phyloP scores from a whole-genome alignment of 306 rosid species.

The Quillaja saponaria region DNA sequence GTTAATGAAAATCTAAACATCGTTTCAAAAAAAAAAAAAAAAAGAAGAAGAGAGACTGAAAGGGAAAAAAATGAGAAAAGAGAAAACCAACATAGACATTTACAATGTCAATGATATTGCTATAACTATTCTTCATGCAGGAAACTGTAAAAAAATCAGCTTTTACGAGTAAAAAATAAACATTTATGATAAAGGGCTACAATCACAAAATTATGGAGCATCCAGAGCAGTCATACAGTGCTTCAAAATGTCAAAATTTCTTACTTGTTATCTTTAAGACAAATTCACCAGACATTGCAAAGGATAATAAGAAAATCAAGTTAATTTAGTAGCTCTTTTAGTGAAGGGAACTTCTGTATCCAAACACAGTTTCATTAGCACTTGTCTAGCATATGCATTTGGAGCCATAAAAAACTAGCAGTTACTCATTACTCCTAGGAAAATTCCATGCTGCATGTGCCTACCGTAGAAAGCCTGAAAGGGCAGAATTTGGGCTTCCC shows the following conservation, averaged over 20 bases:
- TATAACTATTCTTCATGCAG: background rate
- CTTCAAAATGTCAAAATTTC: slow-evolving; percentile 18
- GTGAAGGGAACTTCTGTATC: background rate
- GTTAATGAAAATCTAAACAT: too few species aligned
- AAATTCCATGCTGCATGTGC: slow-evolving; percentile 8
- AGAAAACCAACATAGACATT: background rate
- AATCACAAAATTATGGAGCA: background rate
- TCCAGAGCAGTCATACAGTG: background rate
- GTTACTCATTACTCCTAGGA: background rate
- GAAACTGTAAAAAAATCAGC: background rate
- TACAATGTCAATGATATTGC: background rate
- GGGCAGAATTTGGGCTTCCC: slow-evolving; percentile 85
- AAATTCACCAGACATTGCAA: background rate
- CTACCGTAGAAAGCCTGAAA: slow-evolving; percentile 78
- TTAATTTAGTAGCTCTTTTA: background rate
- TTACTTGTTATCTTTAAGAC: slow-evolving; percentile 1
- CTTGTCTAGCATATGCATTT: slow-evolving; percentile 1
- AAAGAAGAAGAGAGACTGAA: too few species aligned
- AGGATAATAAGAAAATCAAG: slow-evolving; percentile 12
- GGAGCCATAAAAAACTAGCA: background rate
- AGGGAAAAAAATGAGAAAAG: too few species aligned
- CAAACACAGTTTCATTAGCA: background rate
- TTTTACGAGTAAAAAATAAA: background rate
- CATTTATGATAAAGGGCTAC: too few species aligned
- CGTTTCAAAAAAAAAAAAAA: too few species aligned